phyloP scores from a whole-genome alignment of 2,329 filamentous ascomycete genomes.

The Alternaria sp. region DNA sequence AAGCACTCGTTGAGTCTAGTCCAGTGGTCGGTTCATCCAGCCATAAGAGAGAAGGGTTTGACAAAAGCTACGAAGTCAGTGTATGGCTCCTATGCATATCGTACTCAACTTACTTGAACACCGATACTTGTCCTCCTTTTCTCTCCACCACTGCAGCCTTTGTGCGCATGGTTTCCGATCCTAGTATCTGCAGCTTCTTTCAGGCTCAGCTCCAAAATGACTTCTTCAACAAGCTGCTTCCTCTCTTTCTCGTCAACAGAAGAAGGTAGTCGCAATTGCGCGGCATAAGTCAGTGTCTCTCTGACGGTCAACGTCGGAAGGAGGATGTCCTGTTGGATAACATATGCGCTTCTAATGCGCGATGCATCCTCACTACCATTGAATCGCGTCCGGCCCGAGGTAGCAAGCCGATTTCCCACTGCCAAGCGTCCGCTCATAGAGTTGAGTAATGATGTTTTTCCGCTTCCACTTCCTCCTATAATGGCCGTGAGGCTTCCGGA shows the following conservation, averaged over 20 bases:
- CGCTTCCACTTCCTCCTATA: conserved; percentile 76
- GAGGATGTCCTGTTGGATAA: conserved; percentile 79
- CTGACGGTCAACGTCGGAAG: conserved; percentile 77
- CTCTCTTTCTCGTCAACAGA: conserved; percentile 68
- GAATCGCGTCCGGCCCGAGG: conserved; percentile 67
- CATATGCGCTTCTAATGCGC: conserved; percentile 71
- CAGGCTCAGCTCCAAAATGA: conserved; percentile 77
- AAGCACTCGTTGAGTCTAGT: conserved; percentile 79
- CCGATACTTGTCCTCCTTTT: conserved; percentile 80
- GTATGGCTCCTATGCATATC: background rate
- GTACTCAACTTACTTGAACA: conserved; percentile 57
- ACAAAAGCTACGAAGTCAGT: conserved; percentile 64
- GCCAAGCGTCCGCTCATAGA: conserved; percentile 74
- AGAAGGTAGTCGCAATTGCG: conserved; percentile 73
- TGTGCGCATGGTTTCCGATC: conserved; percentile 75
- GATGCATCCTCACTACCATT: conserved; percentile 63
- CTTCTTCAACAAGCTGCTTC: conserved; percentile 73
- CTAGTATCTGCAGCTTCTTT: conserved; percentile 80
- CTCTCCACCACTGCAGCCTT: conserved; percentile 81
- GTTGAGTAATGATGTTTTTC: conserved; percentile 70
- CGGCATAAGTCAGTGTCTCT: conserved; percentile 78
- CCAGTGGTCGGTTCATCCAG: conserved; percentile 83
- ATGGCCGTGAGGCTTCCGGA: conserved; percentile 77
- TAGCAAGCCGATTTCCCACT: conserved; percentile 61
- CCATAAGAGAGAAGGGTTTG: conserved; percentile 80